Conservation (phyloP, 2,329 filamentous ascomycete species). For the Torrubiellomyces zombiae region DNA sequence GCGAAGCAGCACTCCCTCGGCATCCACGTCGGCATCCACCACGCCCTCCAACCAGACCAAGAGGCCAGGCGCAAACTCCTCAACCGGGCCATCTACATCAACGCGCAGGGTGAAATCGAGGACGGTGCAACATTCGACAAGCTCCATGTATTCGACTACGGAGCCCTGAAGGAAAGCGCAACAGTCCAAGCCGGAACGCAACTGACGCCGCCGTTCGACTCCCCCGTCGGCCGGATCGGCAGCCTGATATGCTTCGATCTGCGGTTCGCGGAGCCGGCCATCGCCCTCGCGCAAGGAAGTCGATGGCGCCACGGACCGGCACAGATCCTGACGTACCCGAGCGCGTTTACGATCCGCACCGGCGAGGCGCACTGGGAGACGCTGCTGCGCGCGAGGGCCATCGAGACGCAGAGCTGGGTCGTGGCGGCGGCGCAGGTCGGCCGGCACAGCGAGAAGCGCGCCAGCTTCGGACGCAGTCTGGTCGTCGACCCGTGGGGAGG, state of each 20-base stretch:
- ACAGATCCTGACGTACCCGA: conserved; percentile 71
- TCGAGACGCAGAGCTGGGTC: conserved; percentile 80
- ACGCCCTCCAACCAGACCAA: conserved; percentile 28
- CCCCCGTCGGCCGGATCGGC: conserved; percentile 57
- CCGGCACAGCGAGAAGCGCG: conserved; percentile 53
- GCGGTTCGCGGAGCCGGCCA: conserved; percentile 60
- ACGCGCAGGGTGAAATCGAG: conserved; percentile 23
- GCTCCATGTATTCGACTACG: conserved; percentile 72
- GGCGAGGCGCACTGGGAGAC: conserved; percentile 76
- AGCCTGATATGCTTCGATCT: conserved; percentile 83
- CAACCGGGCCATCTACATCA: conserved; percentile 38
- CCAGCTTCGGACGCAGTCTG: conserved; percentile 74
- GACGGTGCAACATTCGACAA: conserved; percentile 54
- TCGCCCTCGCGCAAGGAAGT: conserved; percentile 39
- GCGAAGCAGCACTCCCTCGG: conserved; percentile 48
- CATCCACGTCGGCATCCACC: conserved; percentile 80
- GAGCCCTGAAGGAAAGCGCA: conserved; percentile 28
- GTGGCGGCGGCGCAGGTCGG: conserved; percentile 72
- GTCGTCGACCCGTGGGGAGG: conserved; percentile 78
- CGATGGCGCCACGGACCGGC: conserved; percentile 27
- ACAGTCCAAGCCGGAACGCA: conserved; percentile 51
- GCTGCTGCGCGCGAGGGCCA: conserved; percentile 62
- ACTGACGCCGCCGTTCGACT: conserved; percentile 56
- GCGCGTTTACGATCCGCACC: conserved; percentile 77
- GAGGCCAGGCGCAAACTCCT: conserved; percentile 18